Evolutionary conservation across 805 yeast species (phyloP).

Genomic region (Wickerhamiella shivajii): DNA sequence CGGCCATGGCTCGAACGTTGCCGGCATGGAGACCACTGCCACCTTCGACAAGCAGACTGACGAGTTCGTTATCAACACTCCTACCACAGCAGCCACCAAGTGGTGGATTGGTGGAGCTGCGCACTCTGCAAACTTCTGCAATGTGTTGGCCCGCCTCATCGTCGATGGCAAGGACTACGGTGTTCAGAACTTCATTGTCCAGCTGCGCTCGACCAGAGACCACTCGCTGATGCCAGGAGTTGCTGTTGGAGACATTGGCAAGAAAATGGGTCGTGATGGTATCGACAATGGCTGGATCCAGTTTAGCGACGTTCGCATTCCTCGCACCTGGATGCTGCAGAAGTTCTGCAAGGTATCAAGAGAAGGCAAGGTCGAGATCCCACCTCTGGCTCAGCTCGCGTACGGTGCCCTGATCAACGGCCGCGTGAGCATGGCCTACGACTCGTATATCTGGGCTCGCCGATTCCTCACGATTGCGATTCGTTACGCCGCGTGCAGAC

Average conservation of each 20-base stretch:
- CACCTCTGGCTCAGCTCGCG: constrained; percentile 69
- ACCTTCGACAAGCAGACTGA: constrained; percentile 46
- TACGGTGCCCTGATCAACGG: constrained; percentile 72
- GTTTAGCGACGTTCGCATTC: constrained; percentile 61
- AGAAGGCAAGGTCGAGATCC: constrained; percentile 49
- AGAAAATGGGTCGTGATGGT: constrained; percentile 84
- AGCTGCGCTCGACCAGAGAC: constrained; percentile 47
- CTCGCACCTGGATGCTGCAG: constrained; percentile 60
- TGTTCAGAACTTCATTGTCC: constrained; percentile 76
- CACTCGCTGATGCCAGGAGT: constrained; percentile 62
- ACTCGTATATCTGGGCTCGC: constrained; percentile 62
- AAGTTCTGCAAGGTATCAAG: constrained; percentile 52
- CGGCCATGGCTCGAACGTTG: constrained; percentile 81
- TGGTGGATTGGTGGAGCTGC: constrained; percentile 98
- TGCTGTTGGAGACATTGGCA: constrained; percentile 72
- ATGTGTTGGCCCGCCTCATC: constrained; percentile 60
- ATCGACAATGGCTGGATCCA: constrained; percentile 92
- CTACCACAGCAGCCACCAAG: constrained; percentile 75
- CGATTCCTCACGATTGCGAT: constrained; percentile 63
- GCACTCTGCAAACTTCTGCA: constrained; percentile 68
- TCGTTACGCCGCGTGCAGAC: constrained; percentile 69
- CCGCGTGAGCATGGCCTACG: constrained; percentile 72
- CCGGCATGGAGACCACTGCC: constrained; percentile 74
- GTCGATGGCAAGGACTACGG: constrained; percentile 71
- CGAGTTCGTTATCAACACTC: constrained; percentile 58